These are phyloP conservation scores for Fusarium robinianum DNA, from an alignment of 2,329 filamentous ascomycete species.

Conservation along the genomic window DNA sequence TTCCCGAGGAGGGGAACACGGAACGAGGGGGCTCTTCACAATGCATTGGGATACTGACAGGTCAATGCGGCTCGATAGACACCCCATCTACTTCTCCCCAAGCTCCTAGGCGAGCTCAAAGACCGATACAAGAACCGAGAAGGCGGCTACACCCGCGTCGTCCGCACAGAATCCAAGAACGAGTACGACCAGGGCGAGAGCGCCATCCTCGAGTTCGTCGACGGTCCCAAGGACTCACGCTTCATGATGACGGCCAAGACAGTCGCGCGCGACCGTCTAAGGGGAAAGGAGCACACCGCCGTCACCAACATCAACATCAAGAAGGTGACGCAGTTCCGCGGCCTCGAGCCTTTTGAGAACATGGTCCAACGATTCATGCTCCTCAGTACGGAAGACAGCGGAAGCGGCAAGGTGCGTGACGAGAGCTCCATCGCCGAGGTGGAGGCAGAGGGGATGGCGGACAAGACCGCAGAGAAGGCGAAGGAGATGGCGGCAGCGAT, in stretches of 20 bases:
- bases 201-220: conserved; percentile 92
- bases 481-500: conserved; percentile 40
- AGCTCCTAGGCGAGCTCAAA: conserved; percentile 83
- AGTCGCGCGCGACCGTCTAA: conserved; percentile 65
- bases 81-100: conserved; percentile 73
- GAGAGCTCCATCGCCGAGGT: conserved; percentile 22
- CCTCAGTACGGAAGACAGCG: conserved; percentile 25
- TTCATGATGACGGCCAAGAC: conserved; percentile 92
- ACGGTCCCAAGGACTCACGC: conserved; percentile 90
- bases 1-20: too few species aligned
- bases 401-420: conserved; percentile 9
- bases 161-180: conserved; percentile 88
- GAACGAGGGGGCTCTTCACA: neutral
- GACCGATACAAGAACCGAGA: conserved; percentile 77
- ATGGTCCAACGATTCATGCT: conserved; percentile 56
- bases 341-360: conserved; percentile 68
- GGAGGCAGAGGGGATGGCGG: conserved; percentile 27
- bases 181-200: conserved; percentile 82
- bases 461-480: conserved; percentile 40
- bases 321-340: conserved; percentile 83
- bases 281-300: conserved; percentile 65
- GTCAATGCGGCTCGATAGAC: conserved; percentile 51
- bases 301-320: conserved; percentile 77
- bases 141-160: conserved; percentile 93
- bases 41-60: conserved; percentile 14